These are phyloP conservation scores for Stachybotrys chlorohalonatus DNA, from an alignment of 2,329 filamentous ascomycete species.

Conservation along the genomic window DNA sequence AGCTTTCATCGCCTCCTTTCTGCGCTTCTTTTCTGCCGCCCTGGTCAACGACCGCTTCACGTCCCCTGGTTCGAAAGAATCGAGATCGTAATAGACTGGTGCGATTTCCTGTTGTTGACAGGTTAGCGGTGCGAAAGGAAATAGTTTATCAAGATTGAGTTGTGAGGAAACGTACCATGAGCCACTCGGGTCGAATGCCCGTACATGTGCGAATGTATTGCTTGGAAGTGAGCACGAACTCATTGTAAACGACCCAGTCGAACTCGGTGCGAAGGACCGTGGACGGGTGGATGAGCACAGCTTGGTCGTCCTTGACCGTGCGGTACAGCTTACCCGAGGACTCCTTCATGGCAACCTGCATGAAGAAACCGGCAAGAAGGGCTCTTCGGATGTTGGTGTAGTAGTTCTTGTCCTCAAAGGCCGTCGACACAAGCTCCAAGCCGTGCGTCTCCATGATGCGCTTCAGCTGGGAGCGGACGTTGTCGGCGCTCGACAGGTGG, in stretches of 20 bases:
- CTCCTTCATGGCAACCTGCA: slow-evolving; percentile 97
- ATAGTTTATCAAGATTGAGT: not conserved
- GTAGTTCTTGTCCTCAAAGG: slow-evolving; percentile 93
- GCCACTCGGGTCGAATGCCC: slow-evolving; percentile 85
- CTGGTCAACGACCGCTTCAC: slow-evolving; percentile 60
- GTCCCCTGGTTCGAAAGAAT: slow-evolving; percentile 76
- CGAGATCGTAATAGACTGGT: slow-evolving; percentile 82
- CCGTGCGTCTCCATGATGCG: slow-evolving; percentile 94
- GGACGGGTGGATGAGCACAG: slow-evolving; percentile 84
- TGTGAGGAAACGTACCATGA: slow-evolving; percentile 53
- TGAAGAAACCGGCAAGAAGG: slow-evolving; percentile 93
- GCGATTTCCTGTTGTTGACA: slow-evolving; percentile 65
- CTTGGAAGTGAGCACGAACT: slow-evolving; percentile 96
- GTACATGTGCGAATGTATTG: slow-evolving; percentile 96
- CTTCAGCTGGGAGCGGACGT: slow-evolving; percentile 82
- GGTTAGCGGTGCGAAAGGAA: not conserved
- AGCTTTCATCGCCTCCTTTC: slow-evolving; percentile 48
- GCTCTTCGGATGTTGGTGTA: slow-evolving; percentile 95
- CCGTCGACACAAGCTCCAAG: slow-evolving; percentile 77
- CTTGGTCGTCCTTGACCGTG: slow-evolving; percentile 95
- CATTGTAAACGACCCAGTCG: slow-evolving; percentile 97
- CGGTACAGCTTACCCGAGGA: slow-evolving; percentile 81
- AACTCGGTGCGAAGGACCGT: slow-evolving; percentile 81
- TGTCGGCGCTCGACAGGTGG: slow-evolving; percentile 85
- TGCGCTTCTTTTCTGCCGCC: slow-evolving; percentile 49